Evolutionary conservation across 345 rosid species (phyloP).

Genomic region (Citrus reticulata): DNA sequence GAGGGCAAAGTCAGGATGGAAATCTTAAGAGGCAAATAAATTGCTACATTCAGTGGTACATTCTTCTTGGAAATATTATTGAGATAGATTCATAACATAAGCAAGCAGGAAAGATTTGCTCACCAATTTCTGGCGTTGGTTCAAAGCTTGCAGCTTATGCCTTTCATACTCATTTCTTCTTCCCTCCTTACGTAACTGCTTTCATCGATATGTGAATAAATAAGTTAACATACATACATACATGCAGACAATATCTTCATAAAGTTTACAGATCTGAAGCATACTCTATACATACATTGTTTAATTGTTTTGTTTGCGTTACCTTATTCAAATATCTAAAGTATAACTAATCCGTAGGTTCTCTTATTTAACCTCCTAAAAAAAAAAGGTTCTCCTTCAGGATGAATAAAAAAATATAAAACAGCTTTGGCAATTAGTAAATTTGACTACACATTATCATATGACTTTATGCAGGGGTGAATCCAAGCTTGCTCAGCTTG

Average conservation of each 20-base stretch:
- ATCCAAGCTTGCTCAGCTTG: background rate
- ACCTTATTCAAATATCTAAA: background rate
- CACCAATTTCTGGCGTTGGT: conserved; percentile 98
- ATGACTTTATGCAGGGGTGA: background rate
- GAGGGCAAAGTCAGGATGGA: background rate
- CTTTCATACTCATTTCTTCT: conserved; percentile 97
- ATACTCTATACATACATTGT: background rate
- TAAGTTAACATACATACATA: background rate
- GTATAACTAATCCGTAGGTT: background rate
- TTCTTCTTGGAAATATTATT: background rate
- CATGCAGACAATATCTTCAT: background rate
- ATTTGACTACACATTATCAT: background rate
- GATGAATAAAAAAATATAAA: background rate
- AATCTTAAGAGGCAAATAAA: background rate
- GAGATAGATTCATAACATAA: background rate
- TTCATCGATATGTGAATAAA: background rate
- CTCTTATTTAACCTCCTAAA: background rate
- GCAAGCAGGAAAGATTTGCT: conserved; percentile 11
- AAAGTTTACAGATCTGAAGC: background rate
- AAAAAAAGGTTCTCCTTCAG: background rate
- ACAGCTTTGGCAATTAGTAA: background rate
- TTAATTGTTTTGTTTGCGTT: background rate
- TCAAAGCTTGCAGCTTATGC: conserved; percentile 91
- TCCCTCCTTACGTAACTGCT: conserved; percentile 91
- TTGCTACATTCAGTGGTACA: background rate